These are phyloP conservation scores for Rhododendron simsii DNA, from an alignment of 148 eudicot genomes.

Conservation along the genomic window DNA sequence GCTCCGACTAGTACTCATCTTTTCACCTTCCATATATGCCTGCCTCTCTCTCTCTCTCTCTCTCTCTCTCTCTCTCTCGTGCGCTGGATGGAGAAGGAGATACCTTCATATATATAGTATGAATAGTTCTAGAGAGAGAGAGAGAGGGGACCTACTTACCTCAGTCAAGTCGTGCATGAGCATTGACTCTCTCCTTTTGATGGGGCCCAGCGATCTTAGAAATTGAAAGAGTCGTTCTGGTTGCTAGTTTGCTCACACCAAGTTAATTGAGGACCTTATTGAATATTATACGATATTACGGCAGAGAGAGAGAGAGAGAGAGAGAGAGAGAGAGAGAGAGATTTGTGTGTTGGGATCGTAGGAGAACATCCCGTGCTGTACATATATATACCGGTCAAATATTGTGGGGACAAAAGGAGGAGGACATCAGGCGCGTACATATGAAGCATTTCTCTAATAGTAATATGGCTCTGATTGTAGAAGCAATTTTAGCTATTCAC, in stretches of 20 bases:
- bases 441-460: no score
- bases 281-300: neutral
- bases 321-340: neutral
- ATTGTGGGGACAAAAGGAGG: neutral
- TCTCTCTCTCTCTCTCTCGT: neutral
- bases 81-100: neutral
- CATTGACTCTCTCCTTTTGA: conserved; percentile 5
- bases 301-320: neutral
- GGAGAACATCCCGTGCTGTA: neutral
- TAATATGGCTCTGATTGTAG: neutral
- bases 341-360: neutral
- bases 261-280: neutral
- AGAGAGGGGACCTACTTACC: neutral
- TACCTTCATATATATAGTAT: neutral
- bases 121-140: neutral
- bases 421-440: neutral
- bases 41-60: neutral
- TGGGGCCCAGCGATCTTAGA: neutral
- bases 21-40: conserved; percentile 8
- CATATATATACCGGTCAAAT: neutral
- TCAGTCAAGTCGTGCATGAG: conserved; percentile 13
- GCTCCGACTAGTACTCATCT: neutral
- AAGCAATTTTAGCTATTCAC: neutral
- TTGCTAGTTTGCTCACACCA: neutral
- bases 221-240: conserved; percentile 11